A percentile compares a stretch with the other conserved stretches of the same genome.
These are phyloP conservation scores for Wickerhamiella musiphila DNA, from an alignment of 805 yeast species.

Conservation along the genomic window DNA sequence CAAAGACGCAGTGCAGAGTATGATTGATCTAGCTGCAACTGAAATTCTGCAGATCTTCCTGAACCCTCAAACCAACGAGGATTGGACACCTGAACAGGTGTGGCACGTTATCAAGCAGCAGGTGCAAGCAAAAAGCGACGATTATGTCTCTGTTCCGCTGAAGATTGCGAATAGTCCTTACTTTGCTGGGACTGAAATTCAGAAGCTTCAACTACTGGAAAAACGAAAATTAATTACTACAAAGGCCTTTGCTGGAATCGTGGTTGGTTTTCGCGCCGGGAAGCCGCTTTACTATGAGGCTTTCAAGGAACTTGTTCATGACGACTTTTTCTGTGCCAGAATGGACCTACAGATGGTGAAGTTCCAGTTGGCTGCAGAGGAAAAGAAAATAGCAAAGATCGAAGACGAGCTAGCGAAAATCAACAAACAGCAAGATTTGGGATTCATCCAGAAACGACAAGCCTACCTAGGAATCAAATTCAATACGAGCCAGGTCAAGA, in stretches of 20 bases:
- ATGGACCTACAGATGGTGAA: conserved; percentile 48
- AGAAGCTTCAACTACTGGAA: too few relatives aligned
- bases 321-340: conserved; percentile 35
- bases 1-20: conserved; percentile 52
- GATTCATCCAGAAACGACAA: conserved; percentile 42
- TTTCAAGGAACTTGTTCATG: conserved; percentile 44
- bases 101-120: conserved; percentile 66
- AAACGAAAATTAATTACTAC: conserved; percentile 59
- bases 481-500: conserved; percentile 36
- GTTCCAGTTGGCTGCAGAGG: conserved; percentile 40
- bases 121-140: conserved; percentile 19
- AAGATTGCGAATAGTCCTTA: not conserved
- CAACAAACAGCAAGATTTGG: conserved; percentile 32
- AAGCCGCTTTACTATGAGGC: conserved; percentile 76
- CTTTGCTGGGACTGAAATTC: too few relatives aligned
- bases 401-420: conserved; percentile 59
- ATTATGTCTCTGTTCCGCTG: not conserved
- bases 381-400: conserved; percentile 38
- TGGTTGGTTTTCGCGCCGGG: conserved; percentile 52
- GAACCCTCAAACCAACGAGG: conserved; percentile 20
- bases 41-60: conserved; percentile 72
- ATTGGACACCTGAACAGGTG: conserved; percentile 63
- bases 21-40: conserved; percentile 71
- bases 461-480: conserved; percentile 54
- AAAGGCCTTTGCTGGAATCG: conserved; percentile 59